These are phyloP conservation scores for Penicillium paneum DNA, from an alignment of 2,329 filamentous ascomycete genomes.

Conservation along the genomic window DNA sequence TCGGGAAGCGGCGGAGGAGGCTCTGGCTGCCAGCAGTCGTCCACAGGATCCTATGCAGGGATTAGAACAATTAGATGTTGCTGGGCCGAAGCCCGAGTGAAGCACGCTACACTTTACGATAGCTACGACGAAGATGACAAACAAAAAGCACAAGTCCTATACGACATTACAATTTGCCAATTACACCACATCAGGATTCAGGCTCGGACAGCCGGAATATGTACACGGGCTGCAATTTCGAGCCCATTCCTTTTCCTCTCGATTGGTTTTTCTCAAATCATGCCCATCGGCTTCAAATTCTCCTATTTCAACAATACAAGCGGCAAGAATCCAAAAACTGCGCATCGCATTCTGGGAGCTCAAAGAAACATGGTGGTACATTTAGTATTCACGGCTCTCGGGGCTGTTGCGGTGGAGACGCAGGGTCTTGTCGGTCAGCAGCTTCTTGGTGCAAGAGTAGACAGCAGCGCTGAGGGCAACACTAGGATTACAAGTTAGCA, in stretches of 20 bases:
- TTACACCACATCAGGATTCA: conserved; percentile 23
- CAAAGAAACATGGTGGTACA: conserved; percentile 35
- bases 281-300: conserved; percentile 26
- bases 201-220: conserved; percentile 34
- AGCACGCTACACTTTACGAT: conserved; percentile 18
- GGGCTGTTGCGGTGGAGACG: conserved; percentile 72
- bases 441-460: conserved; percentile 81
- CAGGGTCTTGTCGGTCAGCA: conserved; percentile 86
- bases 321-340: conserved; percentile 19
- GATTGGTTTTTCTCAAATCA: conserved; percentile 16
- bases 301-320: conserved; percentile 32
- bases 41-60: conserved; percentile 92
- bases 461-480: conserved; percentile 70
- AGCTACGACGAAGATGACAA: conserved; percentile 20
- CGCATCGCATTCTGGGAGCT: conserved; percentile 30
- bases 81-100: conserved; percentile 78
- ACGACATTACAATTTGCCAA: conserved; percentile 28
- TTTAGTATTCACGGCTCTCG: conserved; percentile 40
- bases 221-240: conserved; percentile 34
- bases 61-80: conserved; percentile 87
- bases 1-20: conserved; percentile 57
- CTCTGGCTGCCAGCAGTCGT: conserved; percentile 51
- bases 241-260: conserved; percentile 22
- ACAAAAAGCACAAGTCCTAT: conserved; percentile 14
- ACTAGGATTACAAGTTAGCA: conserved; percentile 39